A percentile compares a stretch with the other conserved stretches of the same genome.
phyloP scores from a whole-genome alignment of 2,329 filamentous ascomycete species.

The Colletotrichum costaricense region DNA sequence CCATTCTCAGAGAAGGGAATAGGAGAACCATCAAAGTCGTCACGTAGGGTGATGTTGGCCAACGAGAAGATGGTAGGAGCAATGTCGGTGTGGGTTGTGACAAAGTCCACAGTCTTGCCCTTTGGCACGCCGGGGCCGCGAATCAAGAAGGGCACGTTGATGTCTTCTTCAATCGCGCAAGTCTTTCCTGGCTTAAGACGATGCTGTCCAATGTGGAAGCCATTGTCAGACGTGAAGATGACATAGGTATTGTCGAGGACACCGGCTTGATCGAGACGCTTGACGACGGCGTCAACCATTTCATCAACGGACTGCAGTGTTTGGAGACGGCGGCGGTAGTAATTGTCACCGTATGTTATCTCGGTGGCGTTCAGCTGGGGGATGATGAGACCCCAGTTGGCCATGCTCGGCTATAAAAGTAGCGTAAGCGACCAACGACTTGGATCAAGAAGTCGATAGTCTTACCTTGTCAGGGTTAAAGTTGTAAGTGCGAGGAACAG shows the following conservation, averaged over 20 bases:
- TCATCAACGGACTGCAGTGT: constrained; percentile 67
- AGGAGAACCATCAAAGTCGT: constrained; percentile 67
- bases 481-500: constrained; percentile 69
- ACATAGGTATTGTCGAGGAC: constrained; percentile 72
- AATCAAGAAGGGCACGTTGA: constrained; percentile 67
- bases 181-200: constrained; percentile 68
- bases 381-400: constrained; percentile 59
- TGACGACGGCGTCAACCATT: constrained; percentile 59
- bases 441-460: constrained; percentile 24
- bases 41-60: constrained; percentile 52
- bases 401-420: constrained; percentile 48
- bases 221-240: constrained; percentile 70
- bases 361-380: constrained; percentile 52
- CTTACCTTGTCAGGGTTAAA: constrained; percentile 72
- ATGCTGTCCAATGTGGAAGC: constrained; percentile 71
- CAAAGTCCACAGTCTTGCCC: constrained; percentile 51
- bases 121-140: constrained; percentile 64
- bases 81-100: constrained; percentile 72
- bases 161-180: constrained; percentile 69
- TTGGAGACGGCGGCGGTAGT: constrained; percentile 62
- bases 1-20: constrained; percentile 53
- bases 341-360: constrained; percentile 61
- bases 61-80: constrained; percentile 68
- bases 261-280: constrained; percentile 58
- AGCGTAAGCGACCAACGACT: background rate